These are phyloP conservation scores for Tubosaeta sp. DNA, from an alignment of 768 basidiomycete genomes.

Conservation along the genomic window DNA sequence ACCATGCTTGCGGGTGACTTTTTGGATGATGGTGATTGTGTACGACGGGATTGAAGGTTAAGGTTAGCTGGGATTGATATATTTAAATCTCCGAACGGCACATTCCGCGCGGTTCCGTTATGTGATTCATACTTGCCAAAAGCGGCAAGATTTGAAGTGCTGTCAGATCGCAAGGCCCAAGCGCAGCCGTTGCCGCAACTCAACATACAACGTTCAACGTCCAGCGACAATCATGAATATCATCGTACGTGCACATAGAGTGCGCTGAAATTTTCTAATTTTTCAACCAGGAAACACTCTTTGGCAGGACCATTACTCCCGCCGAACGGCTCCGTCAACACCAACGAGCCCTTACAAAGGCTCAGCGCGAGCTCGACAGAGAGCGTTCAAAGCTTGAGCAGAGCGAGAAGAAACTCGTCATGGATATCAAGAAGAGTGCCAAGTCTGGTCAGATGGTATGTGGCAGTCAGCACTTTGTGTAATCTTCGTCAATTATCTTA, in stretches of 20 bases:
- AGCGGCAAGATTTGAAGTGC: background rate
- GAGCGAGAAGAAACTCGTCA: conserved; percentile 94
- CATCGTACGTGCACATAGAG: conserved; percentile 42
- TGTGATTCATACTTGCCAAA: background rate
- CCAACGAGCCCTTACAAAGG: conserved; percentile 92
- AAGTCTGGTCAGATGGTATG: conserved; percentile 91
- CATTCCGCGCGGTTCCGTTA: conserved; percentile 1
- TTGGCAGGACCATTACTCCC: conserved; percentile 91
- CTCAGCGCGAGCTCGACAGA: conserved; percentile 95
- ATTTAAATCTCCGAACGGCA: conserved; percentile 20
- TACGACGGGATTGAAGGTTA: conserved; percentile 19
- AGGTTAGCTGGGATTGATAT: conserved; percentile 17
- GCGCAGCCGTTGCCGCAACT: conserved; percentile 10
- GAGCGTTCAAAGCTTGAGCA: conserved; percentile 92
- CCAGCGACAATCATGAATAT: conserved; percentile 69
- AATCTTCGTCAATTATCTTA: conserved; percentile 17
- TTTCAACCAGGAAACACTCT: conserved; percentile 79
- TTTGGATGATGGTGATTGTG: conserved; percentile 24
- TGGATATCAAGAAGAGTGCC: conserved; percentile 95
- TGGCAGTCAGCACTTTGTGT: background rate
- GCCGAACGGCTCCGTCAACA: conserved; percentile 96
- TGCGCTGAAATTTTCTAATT: conserved; percentile 8
- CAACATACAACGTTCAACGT: conserved; percentile 5
- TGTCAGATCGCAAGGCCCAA: background rate
- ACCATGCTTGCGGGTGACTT: conserved; percentile 18